Percentiles rank a stretch among this genome's conserved stretches.
phyloP scores from a whole-genome alignment of 208 protist species.

The Naegleria lovaniensis region DNA sequence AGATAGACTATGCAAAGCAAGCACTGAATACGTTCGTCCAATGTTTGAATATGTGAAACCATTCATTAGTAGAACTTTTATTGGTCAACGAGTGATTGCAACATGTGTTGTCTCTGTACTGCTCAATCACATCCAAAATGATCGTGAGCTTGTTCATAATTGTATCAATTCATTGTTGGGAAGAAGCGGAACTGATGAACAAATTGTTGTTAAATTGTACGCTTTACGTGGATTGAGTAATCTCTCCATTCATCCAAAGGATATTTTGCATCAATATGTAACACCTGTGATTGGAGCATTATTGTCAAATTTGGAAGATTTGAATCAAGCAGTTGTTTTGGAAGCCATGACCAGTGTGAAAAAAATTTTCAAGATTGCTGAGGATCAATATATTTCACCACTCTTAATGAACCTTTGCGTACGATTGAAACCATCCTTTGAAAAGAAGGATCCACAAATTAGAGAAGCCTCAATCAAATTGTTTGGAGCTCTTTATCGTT shows the following conservation, averaged over 20 bases:
- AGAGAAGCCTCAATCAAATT: not conserved
- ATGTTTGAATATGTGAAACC: not conserved
- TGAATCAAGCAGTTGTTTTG: not conserved
- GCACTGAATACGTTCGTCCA: not conserved
- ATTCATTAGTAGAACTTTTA: not conserved
- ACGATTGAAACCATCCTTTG: constrained; percentile 7
- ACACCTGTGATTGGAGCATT: constrained; percentile 10
- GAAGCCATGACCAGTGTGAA: constrained; percentile 17
- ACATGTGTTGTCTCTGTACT: not conserved
- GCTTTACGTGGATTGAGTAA: not conserved
- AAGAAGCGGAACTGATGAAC: constrained; percentile 19
- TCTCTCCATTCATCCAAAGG: not conserved
- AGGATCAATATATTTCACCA: constrained; percentile 20
- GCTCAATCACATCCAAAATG: not conserved
- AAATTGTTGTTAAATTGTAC: not conserved
- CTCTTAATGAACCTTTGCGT: constrained; percentile 19
- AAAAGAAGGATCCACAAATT: constrained; percentile 15
- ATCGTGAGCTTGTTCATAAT: not conserved
- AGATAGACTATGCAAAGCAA: not conserved
- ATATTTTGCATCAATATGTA: constrained; percentile 7
- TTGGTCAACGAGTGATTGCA: not conserved
- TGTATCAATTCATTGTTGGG: not conserved
- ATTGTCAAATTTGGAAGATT: constrained; percentile 2
- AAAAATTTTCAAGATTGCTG: not conserved
- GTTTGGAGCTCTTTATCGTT: constrained; percentile 9